Evolutionary conservation across 1,284 basidiomycete genomes (phyloP), one percentile per base, ranked within the genome.

Genomic region (Rhodotorula sp.): DNA sequence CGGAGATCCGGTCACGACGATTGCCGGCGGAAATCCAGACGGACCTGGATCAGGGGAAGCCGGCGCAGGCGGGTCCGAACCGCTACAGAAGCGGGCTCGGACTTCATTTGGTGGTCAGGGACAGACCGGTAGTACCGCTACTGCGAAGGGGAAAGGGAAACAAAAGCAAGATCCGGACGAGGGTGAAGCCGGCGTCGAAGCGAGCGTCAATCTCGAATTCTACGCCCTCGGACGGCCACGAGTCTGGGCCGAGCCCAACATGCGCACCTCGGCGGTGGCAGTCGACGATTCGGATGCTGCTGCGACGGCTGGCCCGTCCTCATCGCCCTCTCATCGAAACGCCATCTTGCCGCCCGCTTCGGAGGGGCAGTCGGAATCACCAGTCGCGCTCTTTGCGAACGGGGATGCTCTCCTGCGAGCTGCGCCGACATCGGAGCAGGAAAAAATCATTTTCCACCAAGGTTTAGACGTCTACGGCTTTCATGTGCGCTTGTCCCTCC

Each of bases 151-250:
- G 26, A 55, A 55, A 55, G 54, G 54, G 26, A 55, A 55, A 16
- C 54, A 55, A 18, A 55, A 68, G 48, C 68, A 68, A 61, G 61
- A 67, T 28, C 59, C 60, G 15, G 62, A 67, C 26, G 62, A 68
- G 50, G 59, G 62, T 31, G 68, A 65, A 38, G 59, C 57, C 2
- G 64, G 64, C 14, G 74, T 75, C 26, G 69, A 75, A 49, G 71
- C 74, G 3, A 63, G 64, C n/a, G 69, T 75, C 38, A 60, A 65
- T 38, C 65, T 75, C 55, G 74, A 75, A 56, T 75, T 73, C 54
- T 62, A 68, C 45, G 62, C 73, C 0, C 60, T 75, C 26, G 74
- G 74, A 0, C 60, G 74, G 3, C 68, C 74, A 5, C 38, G 72
- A 2, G 58, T 57, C 16, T 66, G 69, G 49, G 52, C 67, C 16